A percentile compares a stretch with the other conserved stretches of the same genome.
phyloP scores from a whole-genome alignment of 176 grass and related monocot genomes.

The Zea mays region Zm-B73-REFERENCE-NAM-5.0 NC_050099.1:239878501-239879000 shows the following conservation, averaged over 20 bases:
- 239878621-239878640: constrained; percentile 91
- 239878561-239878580: constrained; percentile 64
- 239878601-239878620: constrained; percentile 82
- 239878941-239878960: constrained; percentile 33
- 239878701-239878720: background rate
- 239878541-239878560: constrained; percentile 98
- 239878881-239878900: constrained; percentile 86
- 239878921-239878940: constrained; percentile 36
- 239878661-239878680: constrained; percentile 9
- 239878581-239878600: constrained; percentile 79
- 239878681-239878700: constrained; percentile 12
- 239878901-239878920: constrained; percentile 55
- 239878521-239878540: constrained; percentile 99
- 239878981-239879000: constrained; percentile 7
- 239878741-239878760: constrained; percentile 85
- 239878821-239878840: constrained; percentile 89
- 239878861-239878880: constrained; percentile 87
- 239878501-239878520: constrained; percentile 97
- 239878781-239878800: constrained; percentile 90
- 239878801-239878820: constrained; percentile 87
- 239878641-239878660: constrained; percentile 70
- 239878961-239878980: background rate
- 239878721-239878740: background rate
- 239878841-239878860: constrained; percentile 93
- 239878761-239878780: constrained; percentile 96